Percentiles rank a stretch among this genome's conserved stretches.
Conservation (phyloP, 257 asterid species). For the Nicotiana paniculata region DNA sequence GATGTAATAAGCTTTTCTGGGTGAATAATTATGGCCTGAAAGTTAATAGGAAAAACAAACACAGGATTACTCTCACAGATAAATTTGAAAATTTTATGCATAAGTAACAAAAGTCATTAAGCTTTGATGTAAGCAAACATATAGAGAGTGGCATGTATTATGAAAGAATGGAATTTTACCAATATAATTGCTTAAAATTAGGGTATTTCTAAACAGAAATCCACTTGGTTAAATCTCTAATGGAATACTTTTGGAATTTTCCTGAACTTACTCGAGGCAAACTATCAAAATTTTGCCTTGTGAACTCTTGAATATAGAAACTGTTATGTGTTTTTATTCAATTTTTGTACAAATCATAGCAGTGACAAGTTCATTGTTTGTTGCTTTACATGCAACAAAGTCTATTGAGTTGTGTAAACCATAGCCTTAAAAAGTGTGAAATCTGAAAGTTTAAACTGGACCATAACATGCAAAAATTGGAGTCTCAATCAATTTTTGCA, state of each 20-base stretch:
- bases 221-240: neutral
- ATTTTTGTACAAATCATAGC: neutral
- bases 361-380: neutral
- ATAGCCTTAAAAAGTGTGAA: neutral
- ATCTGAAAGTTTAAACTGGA: neutral
- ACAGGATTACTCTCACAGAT: neutral
- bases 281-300: neutral
- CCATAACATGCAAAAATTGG: neutral
- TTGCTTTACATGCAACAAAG: neutral
- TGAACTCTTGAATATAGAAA: neutral
- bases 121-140: neutral
- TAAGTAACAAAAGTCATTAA: too few relatives aligned
- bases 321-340: neutral
- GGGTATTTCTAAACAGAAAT: neutral
- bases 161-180: neutral
- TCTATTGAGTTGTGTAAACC: neutral
- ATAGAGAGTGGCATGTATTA: neutral
- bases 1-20: too few relatives aligned
- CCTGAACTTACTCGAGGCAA: neutral
- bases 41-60: neutral
- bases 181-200: neutral
- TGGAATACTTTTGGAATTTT: neutral
- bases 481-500: neutral
- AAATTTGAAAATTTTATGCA: neutral
- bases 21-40: too few relatives aligned